Percentiles rank a stretch among this genome's conserved stretches.
These are phyloP conservation scores for Yarrowia phangngaensis DNA, from an alignment of 805 yeast species.

Conservation along the genomic window DNA sequence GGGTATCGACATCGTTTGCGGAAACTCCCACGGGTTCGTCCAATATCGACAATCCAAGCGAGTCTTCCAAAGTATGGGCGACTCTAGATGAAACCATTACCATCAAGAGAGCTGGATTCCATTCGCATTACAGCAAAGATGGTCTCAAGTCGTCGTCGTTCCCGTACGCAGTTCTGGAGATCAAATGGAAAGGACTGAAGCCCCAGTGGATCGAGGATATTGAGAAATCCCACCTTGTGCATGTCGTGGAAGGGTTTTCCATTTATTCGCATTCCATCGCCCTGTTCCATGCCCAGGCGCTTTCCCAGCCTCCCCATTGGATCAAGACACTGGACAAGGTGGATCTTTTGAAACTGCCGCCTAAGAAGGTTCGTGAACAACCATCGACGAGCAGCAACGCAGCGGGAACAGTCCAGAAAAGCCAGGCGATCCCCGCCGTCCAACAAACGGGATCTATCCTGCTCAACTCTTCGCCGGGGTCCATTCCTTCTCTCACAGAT, in stretches of 20 bases:
- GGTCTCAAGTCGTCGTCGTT: slow-evolving; percentile 34
- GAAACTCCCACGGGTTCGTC: slow-evolving; percentile 12
- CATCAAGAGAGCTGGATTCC: slow-evolving; percentile 26
- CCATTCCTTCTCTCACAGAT: slow-evolving; percentile 13
- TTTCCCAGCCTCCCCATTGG: slow-evolving; percentile 44
- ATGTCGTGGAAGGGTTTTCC: slow-evolving; percentile 45
- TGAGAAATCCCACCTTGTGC: slow-evolving; percentile 48
- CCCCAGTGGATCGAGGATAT: slow-evolving; percentile 44
- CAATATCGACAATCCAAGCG: slow-evolving; percentile 8
- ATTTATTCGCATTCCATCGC: slow-evolving; percentile 41
- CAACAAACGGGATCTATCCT: slow-evolving; percentile 11
- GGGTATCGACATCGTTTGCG: slow-evolving; percentile 9
- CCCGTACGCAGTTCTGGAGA: slow-evolving; percentile 50
- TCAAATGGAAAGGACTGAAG: slow-evolving; percentile 45
- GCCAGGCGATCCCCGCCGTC: not conserved
- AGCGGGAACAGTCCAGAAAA: not conserved
- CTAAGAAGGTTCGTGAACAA: slow-evolving; percentile 9
- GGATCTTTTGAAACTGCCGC: slow-evolving; percentile 44
- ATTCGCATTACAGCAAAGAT: slow-evolving; percentile 3
- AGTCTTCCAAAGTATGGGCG: slow-evolving; percentile 39
- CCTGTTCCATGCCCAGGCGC: slow-evolving; percentile 36
- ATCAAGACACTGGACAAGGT: slow-evolving; percentile 36
- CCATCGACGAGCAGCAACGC: not conserved
- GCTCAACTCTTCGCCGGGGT: slow-evolving; percentile 14
- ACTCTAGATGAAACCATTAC: slow-evolving; percentile 37